Evolutionary conservation across 306 rosid genomes (phyloP).

Genomic region (Pueraria montana): DNA sequence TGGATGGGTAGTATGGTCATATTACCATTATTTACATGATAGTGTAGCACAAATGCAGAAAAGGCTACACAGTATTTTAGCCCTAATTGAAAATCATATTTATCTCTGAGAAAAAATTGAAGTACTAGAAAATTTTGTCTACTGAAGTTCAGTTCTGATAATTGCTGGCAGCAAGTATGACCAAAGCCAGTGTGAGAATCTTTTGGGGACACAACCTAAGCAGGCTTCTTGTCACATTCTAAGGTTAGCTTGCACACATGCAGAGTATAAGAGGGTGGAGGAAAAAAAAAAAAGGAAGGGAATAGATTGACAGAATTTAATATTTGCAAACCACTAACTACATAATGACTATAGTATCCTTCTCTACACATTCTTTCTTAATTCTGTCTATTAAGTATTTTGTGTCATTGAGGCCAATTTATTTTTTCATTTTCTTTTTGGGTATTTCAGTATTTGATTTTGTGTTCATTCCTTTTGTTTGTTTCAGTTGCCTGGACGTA

Average conservation of each 20-base stretch:
- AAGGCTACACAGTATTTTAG: background rate
- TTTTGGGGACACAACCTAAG: background rate
- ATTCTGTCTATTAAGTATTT: background rate
- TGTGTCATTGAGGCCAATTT: background rate
- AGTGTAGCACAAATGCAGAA: background rate
- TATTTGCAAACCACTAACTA: background rate
- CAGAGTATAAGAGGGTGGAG: background rate
- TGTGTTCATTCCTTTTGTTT: conserved; percentile 42
- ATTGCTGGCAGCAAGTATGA: background rate
- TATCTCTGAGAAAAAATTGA: background rate
- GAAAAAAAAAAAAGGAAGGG: too few species aligned
- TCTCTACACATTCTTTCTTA: conserved; percentile 19
- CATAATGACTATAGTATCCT: background rate
- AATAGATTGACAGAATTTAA: background rate
- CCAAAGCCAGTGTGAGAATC: background rate
- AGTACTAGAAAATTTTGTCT: background rate
- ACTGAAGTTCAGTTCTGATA: background rate
- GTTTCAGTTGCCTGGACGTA: conserved; percentile 87
- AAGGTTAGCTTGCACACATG: background rate
- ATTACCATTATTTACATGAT: background rate
- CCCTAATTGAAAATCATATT: background rate
- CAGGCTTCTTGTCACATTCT: background rate
- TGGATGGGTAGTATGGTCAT: background rate
- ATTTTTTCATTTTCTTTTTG: background rate
- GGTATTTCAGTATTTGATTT: background rate